Evolutionary conservation across 1,139 yeast genomes (phyloP), one percentile per base, ranked within the genome.

Genomic region (Diutina mesorugosa): DNA sequence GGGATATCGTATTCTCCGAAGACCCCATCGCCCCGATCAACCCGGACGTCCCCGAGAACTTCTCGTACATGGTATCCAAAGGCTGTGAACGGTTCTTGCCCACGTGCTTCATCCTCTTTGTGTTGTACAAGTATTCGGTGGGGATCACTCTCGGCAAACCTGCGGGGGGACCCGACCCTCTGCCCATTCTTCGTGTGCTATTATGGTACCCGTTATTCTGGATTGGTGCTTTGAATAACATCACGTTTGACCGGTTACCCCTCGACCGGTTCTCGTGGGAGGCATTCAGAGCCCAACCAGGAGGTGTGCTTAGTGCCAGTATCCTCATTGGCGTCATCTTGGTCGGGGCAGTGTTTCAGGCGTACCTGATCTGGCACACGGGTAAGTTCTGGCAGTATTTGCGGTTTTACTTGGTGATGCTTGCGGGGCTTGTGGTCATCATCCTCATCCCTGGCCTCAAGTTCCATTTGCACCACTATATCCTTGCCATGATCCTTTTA

Each of bases 201-300:
- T 66, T 85, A 50, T 91, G 96, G 93, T 86, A 87, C 60, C 87
- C 91, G 0, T 74, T 85, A 6, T 87, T 87, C 64, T 90, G 96
- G 96, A 64, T 88, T 2, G 97, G 97, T 0, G 78, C 88, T 50
- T 74, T 90, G 64, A 91, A 91, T 66, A 90, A 90, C 67, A 79
- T 89, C 64, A 90, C 96, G 0, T 90, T 91, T 69, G 97, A 90
- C 64, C 72, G 91, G 60, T 71, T 93, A 21, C 97, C 97, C 0
- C 84, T 91, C 12, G 98, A 93, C 65, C 73, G 99, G 58, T 73
- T 93, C 54, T 87, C 95, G 0, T 64, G 82, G 2, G 70, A 73
- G 8, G 98, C 91, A 66, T 72, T 93, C 47, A 80, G 77, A 60
- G 78, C 79, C 46, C 91, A 86, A 67, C 83, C 91, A 0, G 97